phyloP scores from a whole-genome alignment of 2,329 filamentous ascomycete genomes.

The Raffaelea deltoideospora region DNA sequence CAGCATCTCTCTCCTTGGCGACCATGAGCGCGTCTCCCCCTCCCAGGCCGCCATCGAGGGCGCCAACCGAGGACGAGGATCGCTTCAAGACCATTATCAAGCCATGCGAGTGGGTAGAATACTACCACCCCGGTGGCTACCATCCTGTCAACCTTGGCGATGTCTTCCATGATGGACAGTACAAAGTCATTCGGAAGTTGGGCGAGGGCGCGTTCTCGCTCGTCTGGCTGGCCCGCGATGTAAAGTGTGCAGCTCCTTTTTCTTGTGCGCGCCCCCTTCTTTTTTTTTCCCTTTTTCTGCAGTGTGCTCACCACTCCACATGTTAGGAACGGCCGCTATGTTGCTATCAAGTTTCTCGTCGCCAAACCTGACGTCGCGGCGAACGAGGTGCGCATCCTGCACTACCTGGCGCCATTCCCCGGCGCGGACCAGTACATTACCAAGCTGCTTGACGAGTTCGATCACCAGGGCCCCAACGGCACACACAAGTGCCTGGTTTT shows the following conservation, averaged over 20 bases:
- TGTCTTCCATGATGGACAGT: slow-evolving; percentile 7
- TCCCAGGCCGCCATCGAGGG: too few relatives aligned
- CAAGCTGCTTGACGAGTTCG: slow-evolving; percentile 1
- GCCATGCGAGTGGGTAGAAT: too few relatives aligned
- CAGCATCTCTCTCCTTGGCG: too few relatives aligned
- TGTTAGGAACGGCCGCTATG: not conserved
- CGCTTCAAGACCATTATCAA: too few relatives aligned
- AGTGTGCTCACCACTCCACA: not conserved
- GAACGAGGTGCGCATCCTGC: not conserved
- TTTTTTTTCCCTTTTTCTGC: not conserved
- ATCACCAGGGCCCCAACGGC: slow-evolving; percentile 1
- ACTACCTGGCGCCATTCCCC: not conserved
- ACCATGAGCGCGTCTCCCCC: too few relatives aligned
- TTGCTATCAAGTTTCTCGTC: not conserved
- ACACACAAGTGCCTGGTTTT: slow-evolving; percentile 4
- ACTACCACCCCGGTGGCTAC: not conserved
- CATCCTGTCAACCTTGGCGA: not conserved
- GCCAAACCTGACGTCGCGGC: not conserved
- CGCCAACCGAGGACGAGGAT: too few relatives aligned
- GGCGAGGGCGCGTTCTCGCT: slow-evolving; percentile 25
- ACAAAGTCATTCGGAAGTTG: slow-evolving; percentile 24
- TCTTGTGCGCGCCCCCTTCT: too few relatives aligned
- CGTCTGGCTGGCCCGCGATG: slow-evolving; percentile 25
- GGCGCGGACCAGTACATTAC: not conserved
- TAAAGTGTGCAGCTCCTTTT: slow-evolving; percentile 8